Percentiles rank a stretch among this genome's conserved stretches.
These are phyloP conservation scores for Barbarea vulgaris DNA, from an alignment of 345 rosid species.

Conservation along the genomic window DNA sequence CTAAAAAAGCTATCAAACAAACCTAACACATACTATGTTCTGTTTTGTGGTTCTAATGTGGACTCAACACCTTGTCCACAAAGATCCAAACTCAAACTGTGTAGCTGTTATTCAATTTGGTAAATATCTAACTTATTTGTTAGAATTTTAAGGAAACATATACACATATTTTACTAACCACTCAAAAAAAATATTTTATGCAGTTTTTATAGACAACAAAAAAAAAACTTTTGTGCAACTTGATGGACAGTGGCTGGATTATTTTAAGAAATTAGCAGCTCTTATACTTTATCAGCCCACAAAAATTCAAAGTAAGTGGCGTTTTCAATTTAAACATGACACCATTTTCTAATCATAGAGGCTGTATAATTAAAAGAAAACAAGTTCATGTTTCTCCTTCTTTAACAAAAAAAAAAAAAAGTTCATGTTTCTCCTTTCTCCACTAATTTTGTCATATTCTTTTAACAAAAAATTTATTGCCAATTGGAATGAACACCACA, in stretches of 20 bases:
- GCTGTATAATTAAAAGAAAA: too few species aligned
- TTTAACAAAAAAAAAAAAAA: not conserved
- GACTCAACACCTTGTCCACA: not conserved
- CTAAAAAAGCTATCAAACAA: not conserved
- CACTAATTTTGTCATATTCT: not conserved
- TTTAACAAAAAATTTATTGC: not conserved
- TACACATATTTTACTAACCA: not conserved
- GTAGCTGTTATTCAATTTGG: not conserved
- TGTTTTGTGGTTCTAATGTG: not conserved
- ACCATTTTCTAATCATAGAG: not conserved
- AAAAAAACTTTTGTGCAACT: not conserved
- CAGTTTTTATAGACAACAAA: not conserved
- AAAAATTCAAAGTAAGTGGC: not conserved
- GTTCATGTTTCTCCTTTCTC: not conserved
- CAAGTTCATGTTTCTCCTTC: not conserved
- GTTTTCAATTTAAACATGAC: not conserved
- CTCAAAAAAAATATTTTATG: not conserved
- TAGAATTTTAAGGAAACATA: not conserved
- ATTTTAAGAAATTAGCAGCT: not conserved
- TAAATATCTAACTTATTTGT: not conserved
- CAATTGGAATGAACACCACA: slow-evolving; percentile 3
- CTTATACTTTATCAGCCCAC: not conserved
- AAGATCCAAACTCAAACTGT: slow-evolving; percentile 1
- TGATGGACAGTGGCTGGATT: not conserved
- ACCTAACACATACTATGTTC: slow-evolving; percentile 8